phyloP scores from a whole-genome alignment of 768 basidiomycete genomes.

The Podaxis mareebaensis region DNA sequence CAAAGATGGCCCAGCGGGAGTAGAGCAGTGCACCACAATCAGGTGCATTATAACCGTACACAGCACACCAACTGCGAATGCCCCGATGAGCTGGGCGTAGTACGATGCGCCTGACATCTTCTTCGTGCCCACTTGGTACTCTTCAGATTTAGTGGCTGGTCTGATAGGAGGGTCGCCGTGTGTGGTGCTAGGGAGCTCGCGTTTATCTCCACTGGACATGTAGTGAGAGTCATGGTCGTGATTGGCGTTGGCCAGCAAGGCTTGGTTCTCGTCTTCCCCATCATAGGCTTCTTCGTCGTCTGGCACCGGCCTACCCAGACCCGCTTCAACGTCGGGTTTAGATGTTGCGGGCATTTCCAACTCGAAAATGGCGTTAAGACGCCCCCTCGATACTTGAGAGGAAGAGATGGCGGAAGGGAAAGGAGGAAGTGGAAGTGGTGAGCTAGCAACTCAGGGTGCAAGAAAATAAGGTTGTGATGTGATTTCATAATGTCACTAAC shows the following conservation, averaged over 20 bases:
- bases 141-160: not conserved
- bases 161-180: not conserved
- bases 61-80: conserved; percentile 13
- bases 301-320: not conserved
- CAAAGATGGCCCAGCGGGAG: not conserved
- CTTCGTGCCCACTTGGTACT: conserved; percentile 3
- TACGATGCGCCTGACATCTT: conserved; percentile 10
- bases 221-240: not conserved
- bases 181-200: not conserved
- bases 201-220: not conserved
- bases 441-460: not conserved
- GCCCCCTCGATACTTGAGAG: not conserved
- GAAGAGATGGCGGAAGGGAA: not conserved
- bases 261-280: conserved; percentile 9
- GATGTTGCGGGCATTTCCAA: not conserved
- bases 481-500: not conserved
- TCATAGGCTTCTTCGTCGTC: conserved; percentile 13
- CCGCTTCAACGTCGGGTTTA: conserved; percentile 5
- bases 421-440: not conserved
- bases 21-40: conserved; percentile 3
- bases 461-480: not conserved
- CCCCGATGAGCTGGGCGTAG: conserved; percentile 10
- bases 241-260: conserved; percentile 1
- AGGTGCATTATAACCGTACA: conserved; percentile 13
- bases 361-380: not conserved